Evolutionary conservation across 2,329 filamentous ascomycete genomes (phyloP).

Genomic region (Diplodia intermedia): DNA sequence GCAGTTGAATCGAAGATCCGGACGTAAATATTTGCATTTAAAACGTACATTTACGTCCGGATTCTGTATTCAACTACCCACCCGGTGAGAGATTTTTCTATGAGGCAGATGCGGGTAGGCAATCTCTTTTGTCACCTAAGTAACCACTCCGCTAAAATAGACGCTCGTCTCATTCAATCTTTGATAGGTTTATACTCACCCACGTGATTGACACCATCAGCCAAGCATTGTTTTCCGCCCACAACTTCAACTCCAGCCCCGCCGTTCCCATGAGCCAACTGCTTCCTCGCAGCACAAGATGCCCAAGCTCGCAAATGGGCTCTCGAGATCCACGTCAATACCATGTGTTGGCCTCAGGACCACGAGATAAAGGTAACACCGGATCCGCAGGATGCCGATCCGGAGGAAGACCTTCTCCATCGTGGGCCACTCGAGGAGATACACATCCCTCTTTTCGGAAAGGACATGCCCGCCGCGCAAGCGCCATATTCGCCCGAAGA

Average conservation of each 20-base stretch:
- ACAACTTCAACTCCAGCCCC: background rate
- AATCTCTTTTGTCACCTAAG: too few relatives aligned
- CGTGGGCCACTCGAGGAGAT: background rate
- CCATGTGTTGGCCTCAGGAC: background rate
- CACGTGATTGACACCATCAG: background rate
- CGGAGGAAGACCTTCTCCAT: background rate
- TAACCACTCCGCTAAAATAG: too few relatives aligned
- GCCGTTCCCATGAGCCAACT: background rate
- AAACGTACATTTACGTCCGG: too few relatives aligned
- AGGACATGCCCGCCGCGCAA: background rate
- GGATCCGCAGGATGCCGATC: background rate
- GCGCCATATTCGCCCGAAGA: background rate
- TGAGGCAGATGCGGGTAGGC: too few relatives aligned
- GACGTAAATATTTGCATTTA: too few relatives aligned
- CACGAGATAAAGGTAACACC: background rate
- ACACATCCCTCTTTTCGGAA: background rate
- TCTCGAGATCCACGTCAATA: background rate
- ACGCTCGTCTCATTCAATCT: too few relatives aligned
- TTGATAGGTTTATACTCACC: too few relatives aligned
- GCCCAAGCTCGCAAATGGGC: background rate
- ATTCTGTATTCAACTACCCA: too few relatives aligned
- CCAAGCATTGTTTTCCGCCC: background rate
- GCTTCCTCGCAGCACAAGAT: background rate
- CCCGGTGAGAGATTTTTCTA: too few relatives aligned
- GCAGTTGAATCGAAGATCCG: too few relatives aligned